Evolutionary conservation across 495 filamentous ascomycete genomes (phyloP).

Genomic region (Aspergillus kassunensis): DNA sequence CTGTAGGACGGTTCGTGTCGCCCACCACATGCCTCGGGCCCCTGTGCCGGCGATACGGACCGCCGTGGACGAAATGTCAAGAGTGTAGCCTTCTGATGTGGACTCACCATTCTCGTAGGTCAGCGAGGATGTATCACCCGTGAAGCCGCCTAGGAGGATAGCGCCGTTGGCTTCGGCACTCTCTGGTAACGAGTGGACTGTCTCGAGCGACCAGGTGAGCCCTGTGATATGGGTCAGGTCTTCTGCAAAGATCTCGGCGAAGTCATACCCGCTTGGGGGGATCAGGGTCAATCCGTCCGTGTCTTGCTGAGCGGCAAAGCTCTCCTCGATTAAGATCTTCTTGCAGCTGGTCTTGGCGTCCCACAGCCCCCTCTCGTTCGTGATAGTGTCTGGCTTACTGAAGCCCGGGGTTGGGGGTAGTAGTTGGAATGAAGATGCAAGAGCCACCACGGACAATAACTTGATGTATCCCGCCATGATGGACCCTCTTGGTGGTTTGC

Average conservation of each 20-base stretch:
- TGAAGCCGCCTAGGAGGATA: not conserved
- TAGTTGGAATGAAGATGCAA: not conserved
- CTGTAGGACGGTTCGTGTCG: constrained; percentile 50
- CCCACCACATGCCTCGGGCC: constrained; percentile 53
- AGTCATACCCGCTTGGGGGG: constrained; percentile 46
- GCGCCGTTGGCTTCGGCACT: not conserved
- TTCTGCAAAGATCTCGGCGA: constrained; percentile 41
- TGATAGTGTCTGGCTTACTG: not conserved
- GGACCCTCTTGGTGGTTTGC: not conserved
- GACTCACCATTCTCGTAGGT: constrained; percentile 43
- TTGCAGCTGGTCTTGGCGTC: not conserved
- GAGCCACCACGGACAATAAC: not conserved
- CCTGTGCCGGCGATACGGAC: constrained; percentile 44
- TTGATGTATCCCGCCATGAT: not conserved
- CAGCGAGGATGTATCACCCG: constrained; percentile 12
- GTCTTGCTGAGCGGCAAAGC: constrained; percentile 22
- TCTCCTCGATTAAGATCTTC: constrained; percentile 23
- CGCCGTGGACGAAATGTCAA: constrained; percentile 27
- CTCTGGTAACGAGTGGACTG: not conserved
- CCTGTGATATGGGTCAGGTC: constrained; percentile 40
- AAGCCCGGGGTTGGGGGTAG: not conserved
- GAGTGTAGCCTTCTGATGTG: constrained; percentile 48
- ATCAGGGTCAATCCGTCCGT: constrained; percentile 47
- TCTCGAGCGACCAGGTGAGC: not conserved
- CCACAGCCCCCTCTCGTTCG: not conserved